Percentiles rank a stretch among this genome's conserved stretches.
Conservation (phyloP, 352 stramenopile species). For the Pythium rishiriense region DNA sequence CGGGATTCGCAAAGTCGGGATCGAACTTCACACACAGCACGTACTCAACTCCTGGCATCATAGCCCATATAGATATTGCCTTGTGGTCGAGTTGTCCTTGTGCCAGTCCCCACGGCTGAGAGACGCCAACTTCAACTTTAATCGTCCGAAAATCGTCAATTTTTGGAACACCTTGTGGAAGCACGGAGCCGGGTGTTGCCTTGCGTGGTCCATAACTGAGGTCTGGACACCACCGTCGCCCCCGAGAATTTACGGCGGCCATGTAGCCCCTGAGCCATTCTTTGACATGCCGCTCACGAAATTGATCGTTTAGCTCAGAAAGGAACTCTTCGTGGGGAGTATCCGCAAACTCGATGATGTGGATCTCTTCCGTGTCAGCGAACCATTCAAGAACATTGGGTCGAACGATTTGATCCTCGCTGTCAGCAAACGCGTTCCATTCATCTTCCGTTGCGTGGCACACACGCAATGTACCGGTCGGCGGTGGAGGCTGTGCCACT, state of each 20-base stretch:
- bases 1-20: constrained; percentile 37
- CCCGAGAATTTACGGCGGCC: constrained; percentile 30
- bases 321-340: constrained; percentile 20
- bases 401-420: constrained; percentile 30
- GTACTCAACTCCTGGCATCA: constrained; percentile 45
- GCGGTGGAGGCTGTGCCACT: constrained; percentile 34
- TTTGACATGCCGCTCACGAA: constrained; percentile 12
- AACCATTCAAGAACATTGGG: constrained; percentile 40
- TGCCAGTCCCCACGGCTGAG: constrained; percentile 37
- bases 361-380: constrained; percentile 35
- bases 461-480: constrained; percentile 31
- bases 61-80: constrained; percentile 35
- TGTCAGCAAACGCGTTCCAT: constrained; percentile 42
- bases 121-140: constrained; percentile 41
- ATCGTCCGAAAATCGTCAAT: constrained; percentile 40
- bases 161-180: constrained; percentile 38
- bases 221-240: constrained; percentile 33
- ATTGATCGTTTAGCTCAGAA: constrained; percentile 5
- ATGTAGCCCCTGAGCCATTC: constrained; percentile 20
- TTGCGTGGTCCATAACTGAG: constrained; percentile 33
- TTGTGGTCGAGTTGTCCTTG: constrained; percentile 42
- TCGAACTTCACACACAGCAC: constrained; percentile 43
- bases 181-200: constrained; percentile 32
- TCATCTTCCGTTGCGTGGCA: constrained; percentile 43
- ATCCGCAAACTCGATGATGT: constrained; percentile 40